Conservation (phyloP, 1,139 yeast species). For the Lodderomyces pseudojiufengensis region DNA sequence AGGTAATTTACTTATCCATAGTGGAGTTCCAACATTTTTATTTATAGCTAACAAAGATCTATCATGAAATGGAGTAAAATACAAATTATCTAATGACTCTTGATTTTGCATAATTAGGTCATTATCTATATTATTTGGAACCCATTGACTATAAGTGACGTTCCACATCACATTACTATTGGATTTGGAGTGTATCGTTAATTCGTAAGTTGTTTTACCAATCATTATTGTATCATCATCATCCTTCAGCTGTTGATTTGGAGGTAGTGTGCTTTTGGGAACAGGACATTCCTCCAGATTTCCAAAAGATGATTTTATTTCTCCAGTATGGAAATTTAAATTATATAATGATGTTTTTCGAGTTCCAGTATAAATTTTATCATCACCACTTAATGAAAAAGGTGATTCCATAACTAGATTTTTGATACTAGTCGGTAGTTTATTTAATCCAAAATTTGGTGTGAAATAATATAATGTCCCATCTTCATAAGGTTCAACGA, state of each 20-base stretch:
- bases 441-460: constrained; percentile 72
- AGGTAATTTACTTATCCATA: constrained; percentile 74
- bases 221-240: constrained; percentile 36
- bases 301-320: constrained; percentile 72
- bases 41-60: constrained; percentile 67
- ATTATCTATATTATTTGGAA: constrained; percentile 80
- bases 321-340: constrained; percentile 73
- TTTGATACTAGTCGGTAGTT: constrained; percentile 76
- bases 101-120: constrained; percentile 55
- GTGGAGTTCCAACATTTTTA: constrained; percentile 59
- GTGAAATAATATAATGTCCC: constrained; percentile 86
- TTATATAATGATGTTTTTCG: constrained; percentile 74
- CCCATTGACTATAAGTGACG: constrained; percentile 87
- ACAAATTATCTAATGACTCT: constrained; percentile 63
- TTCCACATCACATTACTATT: constrained; percentile 73
- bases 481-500: constrained; percentile 86
- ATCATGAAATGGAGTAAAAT: constrained; percentile 83
- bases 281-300: constrained; percentile 31
- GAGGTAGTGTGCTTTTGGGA: constrained; percentile 22
- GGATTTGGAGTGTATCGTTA: constrained; percentile 48
- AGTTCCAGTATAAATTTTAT: constrained; percentile 85
- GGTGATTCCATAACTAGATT: constrained; percentile 84
- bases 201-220: constrained; percentile 49
- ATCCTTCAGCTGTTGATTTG: constrained; percentile 2
- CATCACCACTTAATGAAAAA: constrained; percentile 73